These are phyloP conservation scores for Hsuehochloa calcarea DNA, from an alignment of 176 grass and related monocot species.

Conservation along the genomic window DNA sequence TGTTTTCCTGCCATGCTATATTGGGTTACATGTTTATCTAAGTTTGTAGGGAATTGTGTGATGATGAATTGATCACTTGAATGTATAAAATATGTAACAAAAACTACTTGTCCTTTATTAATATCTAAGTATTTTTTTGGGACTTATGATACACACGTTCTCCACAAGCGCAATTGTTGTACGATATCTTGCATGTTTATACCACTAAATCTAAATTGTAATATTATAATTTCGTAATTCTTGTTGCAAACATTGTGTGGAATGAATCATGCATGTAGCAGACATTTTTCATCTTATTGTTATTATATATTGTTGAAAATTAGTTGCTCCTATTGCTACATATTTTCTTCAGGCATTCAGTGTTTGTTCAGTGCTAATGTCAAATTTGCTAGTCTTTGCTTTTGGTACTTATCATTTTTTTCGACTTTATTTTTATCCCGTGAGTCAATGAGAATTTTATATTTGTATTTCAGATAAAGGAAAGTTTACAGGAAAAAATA, in stretches of 20 bases:
- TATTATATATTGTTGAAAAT: not conserved
- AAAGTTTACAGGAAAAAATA: constrained; percentile 32
- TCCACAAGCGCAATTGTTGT: not conserved
- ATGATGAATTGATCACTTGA: not conserved
- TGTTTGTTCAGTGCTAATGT: not conserved
- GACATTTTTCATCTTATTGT: not conserved
- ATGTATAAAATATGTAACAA: not conserved
- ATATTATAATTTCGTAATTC: not conserved
- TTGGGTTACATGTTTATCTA: not conserved
- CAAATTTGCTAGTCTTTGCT: not conserved
- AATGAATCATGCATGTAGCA: not conserved
- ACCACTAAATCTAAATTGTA: not conserved
- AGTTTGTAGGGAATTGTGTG: not conserved
- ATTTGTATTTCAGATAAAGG: constrained; percentile 46
- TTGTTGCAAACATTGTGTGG: not conserved
- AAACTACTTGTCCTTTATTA: not conserved
- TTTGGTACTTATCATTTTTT: not conserved
- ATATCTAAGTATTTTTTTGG: not conserved
- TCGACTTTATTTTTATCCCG: not conserved
- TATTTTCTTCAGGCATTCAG: not conserved
- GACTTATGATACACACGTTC: not conserved
- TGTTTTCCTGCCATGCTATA: not conserved
- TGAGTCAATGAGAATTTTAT: not conserved
- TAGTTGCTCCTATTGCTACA: not conserved
- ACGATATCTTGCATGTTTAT: not conserved